A percentile compares a stretch with the other conserved stretches of the same genome.
These are phyloP conservation scores for Bassia scoparia DNA, from an alignment of 148 eudicot species.

Conservation along the genomic window DNA sequence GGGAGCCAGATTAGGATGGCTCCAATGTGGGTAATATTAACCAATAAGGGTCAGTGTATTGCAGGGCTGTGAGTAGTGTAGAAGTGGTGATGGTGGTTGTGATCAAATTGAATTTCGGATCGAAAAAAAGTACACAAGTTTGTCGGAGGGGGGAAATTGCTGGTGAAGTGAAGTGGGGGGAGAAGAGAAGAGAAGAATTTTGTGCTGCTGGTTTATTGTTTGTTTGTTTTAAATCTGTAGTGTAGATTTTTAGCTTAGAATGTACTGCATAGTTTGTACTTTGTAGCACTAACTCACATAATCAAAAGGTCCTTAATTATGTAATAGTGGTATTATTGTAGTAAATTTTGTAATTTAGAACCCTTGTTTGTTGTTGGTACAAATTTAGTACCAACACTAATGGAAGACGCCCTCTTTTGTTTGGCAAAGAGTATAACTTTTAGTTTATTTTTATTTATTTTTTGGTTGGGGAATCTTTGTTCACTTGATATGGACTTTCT, in stretches of 20 bases:
- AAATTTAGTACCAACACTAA: constrained; percentile 3
- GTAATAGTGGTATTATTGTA: background rate
- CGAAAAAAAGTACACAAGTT: background rate
- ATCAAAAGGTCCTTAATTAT: constrained; percentile 14
- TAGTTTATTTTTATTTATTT: background rate
- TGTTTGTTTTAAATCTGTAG: constrained; percentile 1
- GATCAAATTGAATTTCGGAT: background rate
- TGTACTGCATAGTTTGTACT: constrained; percentile 8
- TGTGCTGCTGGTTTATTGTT: background rate
- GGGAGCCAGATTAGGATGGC: background rate
- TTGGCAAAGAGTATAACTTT: background rate
- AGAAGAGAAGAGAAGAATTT: background rate
- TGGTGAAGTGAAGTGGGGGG: background rate
- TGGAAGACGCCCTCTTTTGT: background rate
- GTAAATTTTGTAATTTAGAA: constrained; percentile 28
- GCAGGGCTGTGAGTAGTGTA: background rate
- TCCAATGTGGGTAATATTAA: background rate
- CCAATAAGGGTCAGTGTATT: background rate
- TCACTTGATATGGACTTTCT: too few species aligned
- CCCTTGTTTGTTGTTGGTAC: constrained; percentile 25
- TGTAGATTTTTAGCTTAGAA: constrained; percentile 14
- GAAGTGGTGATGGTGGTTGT: background rate
- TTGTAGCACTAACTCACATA: constrained; percentile 21
- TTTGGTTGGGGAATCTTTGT: too few species aligned
- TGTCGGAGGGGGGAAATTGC: background rate